Conservation (phyloP, 1,284 basidiomycete species). For the Microstroma glucosiphilum region DNA sequence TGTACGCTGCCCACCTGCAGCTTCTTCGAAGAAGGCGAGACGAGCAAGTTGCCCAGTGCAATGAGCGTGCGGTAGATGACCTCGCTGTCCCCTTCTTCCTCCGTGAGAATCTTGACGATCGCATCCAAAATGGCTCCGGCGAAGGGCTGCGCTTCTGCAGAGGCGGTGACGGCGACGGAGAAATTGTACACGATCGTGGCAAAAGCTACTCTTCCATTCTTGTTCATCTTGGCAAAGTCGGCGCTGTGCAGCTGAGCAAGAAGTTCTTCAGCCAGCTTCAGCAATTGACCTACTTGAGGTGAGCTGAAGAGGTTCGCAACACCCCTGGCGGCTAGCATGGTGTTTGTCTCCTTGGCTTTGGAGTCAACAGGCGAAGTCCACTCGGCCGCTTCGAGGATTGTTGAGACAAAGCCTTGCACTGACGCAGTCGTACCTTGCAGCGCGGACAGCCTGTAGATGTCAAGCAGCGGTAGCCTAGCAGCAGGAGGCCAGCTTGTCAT, state of each 20-base stretch:
- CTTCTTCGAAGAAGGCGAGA: not conserved
- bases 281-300: constrained; percentile 55
- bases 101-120: constrained; percentile 9
- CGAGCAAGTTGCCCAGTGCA: constrained; percentile 77
- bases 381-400: constrained; percentile 64
- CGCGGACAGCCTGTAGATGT: constrained; percentile 73
- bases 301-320: constrained; percentile 68
- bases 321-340: constrained; percentile 72
- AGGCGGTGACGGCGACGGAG: constrained; percentile 16
- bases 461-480: constrained; percentile 82
- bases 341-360: constrained; percentile 76
- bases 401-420: constrained; percentile 59
- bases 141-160: not conserved
- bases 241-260: constrained; percentile 21
- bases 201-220: constrained; percentile 66
- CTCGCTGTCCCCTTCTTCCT: constrained; percentile 67
- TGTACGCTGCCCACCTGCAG: not conserved
- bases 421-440: constrained; percentile 57
- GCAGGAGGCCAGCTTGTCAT: constrained; percentile 72
- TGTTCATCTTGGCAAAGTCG: constrained; percentile 56
- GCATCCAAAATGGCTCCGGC: constrained; percentile 2
- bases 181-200: constrained; percentile 70
- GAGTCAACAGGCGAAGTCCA: constrained; percentile 55
- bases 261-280: constrained; percentile 59
- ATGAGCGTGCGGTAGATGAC: constrained; percentile 76